A percentile compares a stretch with the other conserved stretches of the same genome.
phyloP scores from a whole-genome alignment of 768 basidiomycete species.

The Coprinopsis strossmayeri region DNA sequence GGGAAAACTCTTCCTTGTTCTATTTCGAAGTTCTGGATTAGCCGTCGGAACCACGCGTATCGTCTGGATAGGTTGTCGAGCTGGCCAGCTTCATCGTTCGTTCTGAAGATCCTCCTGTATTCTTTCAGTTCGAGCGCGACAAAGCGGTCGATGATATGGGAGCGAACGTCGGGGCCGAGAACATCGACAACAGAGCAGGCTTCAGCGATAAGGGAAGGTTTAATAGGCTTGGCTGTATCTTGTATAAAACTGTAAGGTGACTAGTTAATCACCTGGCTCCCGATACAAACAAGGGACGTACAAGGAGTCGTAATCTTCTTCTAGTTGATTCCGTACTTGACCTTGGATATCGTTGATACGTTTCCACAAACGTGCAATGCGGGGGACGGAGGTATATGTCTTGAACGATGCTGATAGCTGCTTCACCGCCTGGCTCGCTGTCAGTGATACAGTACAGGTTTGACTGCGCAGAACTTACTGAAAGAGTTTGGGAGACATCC shows the following conservation, averaged over 20 bases:
- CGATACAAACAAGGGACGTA: slow-evolving; percentile 32
- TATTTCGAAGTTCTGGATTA: slow-evolving; percentile 80
- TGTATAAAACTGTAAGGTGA: slow-evolving; percentile 63
- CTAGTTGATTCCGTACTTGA: slow-evolving; percentile 73
- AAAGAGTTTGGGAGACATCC: slow-evolving; percentile 79
- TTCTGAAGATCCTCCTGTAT: slow-evolving; percentile 91
- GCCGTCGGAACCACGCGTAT: slow-evolving; percentile 91
- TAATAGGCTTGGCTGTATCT: slow-evolving; percentile 62
- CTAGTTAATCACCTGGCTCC: neutral
- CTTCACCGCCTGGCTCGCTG: slow-evolving; percentile 64
- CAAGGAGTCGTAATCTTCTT: slow-evolving; percentile 91
- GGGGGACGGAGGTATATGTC: slow-evolving; percentile 67
- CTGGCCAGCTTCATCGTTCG: slow-evolving; percentile 92
- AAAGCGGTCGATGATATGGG: slow-evolving; percentile 81
- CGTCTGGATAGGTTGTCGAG: slow-evolving; percentile 90
- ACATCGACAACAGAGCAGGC: slow-evolving; percentile 90
- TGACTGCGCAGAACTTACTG: slow-evolving; percentile 32
- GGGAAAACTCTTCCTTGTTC: slow-evolving; percentile 86
- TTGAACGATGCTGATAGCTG: slow-evolving; percentile 80
- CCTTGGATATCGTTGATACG: slow-evolving; percentile 79
- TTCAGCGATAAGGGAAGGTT: slow-evolving; percentile 61
- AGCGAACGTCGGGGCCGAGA: slow-evolving; percentile 77
- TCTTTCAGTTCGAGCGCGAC: slow-evolving; percentile 88
- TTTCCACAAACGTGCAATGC: slow-evolving; percentile 71
- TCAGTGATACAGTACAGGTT: neutral